Evolutionary conservation across 2,329 filamentous ascomycete genomes (phyloP), one percentile per base, ranked within the genome.

Genomic region (Ilyonectria robusta): DNA sequence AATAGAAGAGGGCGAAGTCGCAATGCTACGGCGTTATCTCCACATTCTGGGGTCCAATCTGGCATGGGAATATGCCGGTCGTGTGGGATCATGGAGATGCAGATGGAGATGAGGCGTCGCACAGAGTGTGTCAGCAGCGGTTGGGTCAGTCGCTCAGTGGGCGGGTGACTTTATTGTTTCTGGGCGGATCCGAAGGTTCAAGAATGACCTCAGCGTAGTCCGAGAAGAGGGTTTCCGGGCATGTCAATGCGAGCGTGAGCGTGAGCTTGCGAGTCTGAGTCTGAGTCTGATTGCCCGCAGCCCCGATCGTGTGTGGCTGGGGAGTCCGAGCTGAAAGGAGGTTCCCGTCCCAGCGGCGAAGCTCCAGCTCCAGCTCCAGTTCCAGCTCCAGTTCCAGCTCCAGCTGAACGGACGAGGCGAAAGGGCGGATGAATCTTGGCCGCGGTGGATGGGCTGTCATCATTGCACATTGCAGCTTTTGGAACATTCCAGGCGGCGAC

Each of bases 161-260:
- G 26, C 19, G 23, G 53, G 51, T 57, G 29, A 35, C 33, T 50
- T 29, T 33, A 21, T 11, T 17, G 19, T 23, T 4, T 40, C 53
- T n/a, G 46, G 37, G 61, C 61, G 61, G 61, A 63, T 47, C 61
- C 35, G 4, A 58, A 59, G 54, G 61, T 58, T 63, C 21, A 37
- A 15, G 37, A 58, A 50, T 33, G 37, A 55, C 40, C 37, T 63
- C 54, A 58, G 61, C 60, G 54, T 46, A 53, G 56, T 37, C 46
- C 61, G 29, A 40, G 31, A 51, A 55, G 59, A 62, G 50, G 59
- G 50, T 62, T 62, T 63, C n/a, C 21, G 54, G 53, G 26, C 44
- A 44, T 51, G 47, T n/a, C 50, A 56, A 40, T 46, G 53, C 40
- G 51, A 48, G 59, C 29, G 51, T 54, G 50, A 54, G 37, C 19